Evolutionary conservation across 2,329 filamentous ascomycete genomes (phyloP), one percentile per base, ranked within the genome.

Genomic region (Rhinocladiella mackenziei): DNA sequence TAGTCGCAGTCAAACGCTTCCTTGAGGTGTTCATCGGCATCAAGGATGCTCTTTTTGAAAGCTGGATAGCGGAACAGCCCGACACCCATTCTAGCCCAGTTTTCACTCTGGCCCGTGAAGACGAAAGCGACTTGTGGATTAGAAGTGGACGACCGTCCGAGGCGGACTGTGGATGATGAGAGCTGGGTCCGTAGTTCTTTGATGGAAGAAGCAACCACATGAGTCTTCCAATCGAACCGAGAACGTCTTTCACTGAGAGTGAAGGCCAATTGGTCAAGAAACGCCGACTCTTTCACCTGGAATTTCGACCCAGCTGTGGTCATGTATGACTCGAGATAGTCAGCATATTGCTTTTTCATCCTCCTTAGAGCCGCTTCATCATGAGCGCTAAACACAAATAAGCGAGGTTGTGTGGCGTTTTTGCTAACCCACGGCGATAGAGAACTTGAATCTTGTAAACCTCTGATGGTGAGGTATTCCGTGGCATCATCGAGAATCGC

Each of bases 51-150:
- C 6, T 8, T 31, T 9, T 6, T 6, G 15, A 31, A 31, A 14
- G 13, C n/a, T 6, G 28, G 28, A 31, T 31, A 11, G 7, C 28
- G 28, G 19, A 66, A 29, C 3, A 66, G 50, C 11, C 56, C 53
- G 19, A 35, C 34, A 2, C 62, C 65, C 64, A 67, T 67, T 0
- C 34, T 48, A 1, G 53, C 28, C 58, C 61, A 67, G 25, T 66
- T 63, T 2, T 64, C 60, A 1, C 65, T 64, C 36, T 67, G 65
- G 3, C 64, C 64, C 9, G 58, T 66, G 40, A 65, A 67, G 3
- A 62, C 53, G 23, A 63, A 61, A 2, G 36, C 44, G 5, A 61
- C 42, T 5, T 28, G 33, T 8, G 35, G 40, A 23, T 35, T 34
- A n/a, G n/a, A n/a, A 8, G 18, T 31, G 28, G 28, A 9, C 23